phyloP scores from a whole-genome alignment of 495 filamentous ascomycete species.

The Xylaria telfairii region DNA sequence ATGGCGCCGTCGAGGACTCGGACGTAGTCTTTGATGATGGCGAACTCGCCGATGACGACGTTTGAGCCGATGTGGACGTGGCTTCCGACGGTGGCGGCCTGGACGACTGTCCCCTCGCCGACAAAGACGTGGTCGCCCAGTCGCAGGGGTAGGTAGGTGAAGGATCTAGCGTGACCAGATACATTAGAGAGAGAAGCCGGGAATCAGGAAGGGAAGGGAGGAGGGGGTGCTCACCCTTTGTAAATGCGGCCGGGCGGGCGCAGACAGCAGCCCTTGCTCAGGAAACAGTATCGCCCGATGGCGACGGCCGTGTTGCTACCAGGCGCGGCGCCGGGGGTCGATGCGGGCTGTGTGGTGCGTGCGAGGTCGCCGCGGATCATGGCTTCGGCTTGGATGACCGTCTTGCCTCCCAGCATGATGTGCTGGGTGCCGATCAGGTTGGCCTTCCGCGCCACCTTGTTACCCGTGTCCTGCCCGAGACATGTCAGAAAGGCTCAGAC shows the following conservation, averaged over 20 bases:
- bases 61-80: slow-evolving; percentile 83
- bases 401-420: slow-evolving; percentile 96
- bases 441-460: slow-evolving; percentile 93
- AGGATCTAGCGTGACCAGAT: slow-evolving; percentile 45
- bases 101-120: slow-evolving; percentile 72
- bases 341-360: slow-evolving; percentile 54
- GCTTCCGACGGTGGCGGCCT: slow-evolving; percentile 77
- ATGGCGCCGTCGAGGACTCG: slow-evolving; percentile 82
- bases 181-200: not conserved
- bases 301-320: slow-evolving; percentile 72
- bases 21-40: slow-evolving; percentile 89
- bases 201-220: not conserved
- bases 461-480: slow-evolving; percentile 81
- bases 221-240: slow-evolving; percentile 56
- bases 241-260: slow-evolving; percentile 78
- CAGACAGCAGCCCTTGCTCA: slow-evolving; percentile 73
- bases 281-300: slow-evolving; percentile 87
- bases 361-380: slow-evolving; percentile 91
- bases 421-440: slow-evolving; percentile 93
- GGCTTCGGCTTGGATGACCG: slow-evolving; percentile 88
- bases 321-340: slow-evolving; percentile 41
- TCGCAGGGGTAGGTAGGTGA: slow-evolving; percentile 82
- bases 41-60: slow-evolving; percentile 79
- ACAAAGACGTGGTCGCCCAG: slow-evolving; percentile 94
- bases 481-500: slow-evolving; percentile 1